phyloP scores from a whole-genome alignment of 768 basidiomycete genomes.

The Tricholoma terreum region DNA sequence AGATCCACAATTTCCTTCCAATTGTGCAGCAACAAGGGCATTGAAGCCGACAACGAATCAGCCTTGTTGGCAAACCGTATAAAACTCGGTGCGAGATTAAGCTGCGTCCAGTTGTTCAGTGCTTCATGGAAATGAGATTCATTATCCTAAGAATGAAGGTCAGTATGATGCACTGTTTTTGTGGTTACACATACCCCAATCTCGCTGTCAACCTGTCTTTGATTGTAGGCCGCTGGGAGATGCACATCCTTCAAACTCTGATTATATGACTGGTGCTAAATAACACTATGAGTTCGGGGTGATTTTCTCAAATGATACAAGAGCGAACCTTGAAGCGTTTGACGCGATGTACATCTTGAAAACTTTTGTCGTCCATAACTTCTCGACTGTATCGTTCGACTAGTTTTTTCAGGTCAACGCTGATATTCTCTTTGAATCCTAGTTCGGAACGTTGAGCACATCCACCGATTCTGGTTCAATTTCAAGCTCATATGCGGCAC shows the following conservation, averaged over 20 bases:
- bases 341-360: not conserved
- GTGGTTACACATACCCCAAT: slow-evolving; percentile 41
- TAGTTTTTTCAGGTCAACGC: too few species aligned
- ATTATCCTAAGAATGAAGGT: slow-evolving; percentile 49
- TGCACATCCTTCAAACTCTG: slow-evolving; percentile 67
- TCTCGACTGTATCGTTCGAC: too few species aligned
- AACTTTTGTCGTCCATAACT: not conserved
- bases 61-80: slow-evolving; percentile 63
- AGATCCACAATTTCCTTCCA: slow-evolving; percentile 64
- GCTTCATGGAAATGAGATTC: slow-evolving; percentile 77
- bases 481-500: too few species aligned
- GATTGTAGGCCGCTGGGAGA: slow-evolving; percentile 60
- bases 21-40: slow-evolving; percentile 80
- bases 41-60: slow-evolving; percentile 61
- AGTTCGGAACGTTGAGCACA: too few species aligned
- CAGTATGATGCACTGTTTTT: not conserved
- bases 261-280: slow-evolving; percentile 72
- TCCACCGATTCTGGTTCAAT: too few species aligned
- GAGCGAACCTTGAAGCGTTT: slow-evolving; percentile 2
- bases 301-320: not conserved
- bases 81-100: slow-evolving; percentile 78
- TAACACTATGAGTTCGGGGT: not conserved
- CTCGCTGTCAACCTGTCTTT: slow-evolving; percentile 56
- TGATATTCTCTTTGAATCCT: too few species aligned
- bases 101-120: slow-evolving; percentile 72